phyloP scores from a whole-genome alignment of 2,329 filamentous ascomycete genomes.

The Diaporthe destruens region DNA sequence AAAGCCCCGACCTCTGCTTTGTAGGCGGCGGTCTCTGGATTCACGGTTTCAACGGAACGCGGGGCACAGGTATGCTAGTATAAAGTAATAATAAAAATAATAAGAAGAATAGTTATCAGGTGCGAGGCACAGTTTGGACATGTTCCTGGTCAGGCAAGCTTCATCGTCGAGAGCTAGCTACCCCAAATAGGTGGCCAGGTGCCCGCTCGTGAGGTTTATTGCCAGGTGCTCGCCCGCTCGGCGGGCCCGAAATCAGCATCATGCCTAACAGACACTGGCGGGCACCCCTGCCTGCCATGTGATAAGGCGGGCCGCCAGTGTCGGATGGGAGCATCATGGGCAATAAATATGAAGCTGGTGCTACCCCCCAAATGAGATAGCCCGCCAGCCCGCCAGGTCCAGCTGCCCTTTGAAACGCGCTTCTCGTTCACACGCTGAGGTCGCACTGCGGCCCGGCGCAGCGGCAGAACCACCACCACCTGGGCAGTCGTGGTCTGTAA shows the following conservation, averaged over 20 bases:
- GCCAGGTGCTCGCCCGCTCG: background rate
- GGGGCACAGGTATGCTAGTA: background rate
- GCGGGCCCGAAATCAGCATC: constrained; percentile 31
- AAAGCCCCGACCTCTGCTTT: background rate
- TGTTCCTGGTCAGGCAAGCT: background rate
- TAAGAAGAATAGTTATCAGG: background rate
- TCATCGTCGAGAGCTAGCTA: background rate
- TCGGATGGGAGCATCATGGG: constrained; percentile 6
- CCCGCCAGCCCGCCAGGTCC: background rate
- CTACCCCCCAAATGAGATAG: constrained; percentile 24
- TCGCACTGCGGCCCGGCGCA: no score
- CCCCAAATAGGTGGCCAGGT: background rate
- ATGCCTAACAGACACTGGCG: constrained; percentile 24
- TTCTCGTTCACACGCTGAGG: no score
- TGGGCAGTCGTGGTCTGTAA: no score
- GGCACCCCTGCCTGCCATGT: constrained; percentile 21
- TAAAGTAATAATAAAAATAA: no score
- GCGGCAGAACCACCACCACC: no score
- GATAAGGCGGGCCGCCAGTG: constrained; percentile 3
- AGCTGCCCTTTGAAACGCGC: constrained; percentile 11
- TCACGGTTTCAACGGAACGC: background rate
- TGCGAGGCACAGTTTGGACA: background rate
- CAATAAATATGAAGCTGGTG: constrained; percentile 31
- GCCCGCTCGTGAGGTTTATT: background rate
- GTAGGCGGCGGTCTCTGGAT: background rate